Percentiles rank a stretch among this genome's conserved stretches.
phyloP scores from a whole-genome alignment of 768 basidiomycete species.

The Gelatoporia subvermispora region DNA sequence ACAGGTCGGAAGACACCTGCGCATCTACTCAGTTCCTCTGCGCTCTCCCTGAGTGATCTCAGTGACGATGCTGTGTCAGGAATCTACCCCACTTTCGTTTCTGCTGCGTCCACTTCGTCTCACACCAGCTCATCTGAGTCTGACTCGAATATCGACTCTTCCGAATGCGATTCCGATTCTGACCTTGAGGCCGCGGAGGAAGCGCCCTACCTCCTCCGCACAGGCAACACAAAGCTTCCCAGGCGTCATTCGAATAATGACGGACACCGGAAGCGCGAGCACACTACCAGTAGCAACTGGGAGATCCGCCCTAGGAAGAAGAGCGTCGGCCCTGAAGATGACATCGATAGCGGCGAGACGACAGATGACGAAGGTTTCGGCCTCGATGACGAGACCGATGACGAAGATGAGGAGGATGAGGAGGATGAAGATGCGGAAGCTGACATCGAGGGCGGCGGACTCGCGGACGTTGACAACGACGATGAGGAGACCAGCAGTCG shows the following conservation, averaged over 20 bases:
- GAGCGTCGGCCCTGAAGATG: conserved; percentile 70
- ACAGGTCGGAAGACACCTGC: conserved; percentile 18
- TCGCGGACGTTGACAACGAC: conserved; percentile 12
- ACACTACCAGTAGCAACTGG: conserved; percentile 48
- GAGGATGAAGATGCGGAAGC: conserved; percentile 23
- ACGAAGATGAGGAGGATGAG: conserved; percentile 36
- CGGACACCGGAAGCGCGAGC: conserved; percentile 28
- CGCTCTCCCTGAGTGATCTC: conserved; percentile 12
- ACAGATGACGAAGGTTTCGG: conserved; percentile 39
- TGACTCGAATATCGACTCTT: conserved; percentile 21
- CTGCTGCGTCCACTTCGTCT: conserved; percentile 25
- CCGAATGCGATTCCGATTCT: conserved; percentile 7
- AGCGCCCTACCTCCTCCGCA: conserved; percentile 5
- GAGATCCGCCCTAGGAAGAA: conserved; percentile 64
- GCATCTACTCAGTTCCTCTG: conserved; percentile 5
- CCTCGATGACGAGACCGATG: conserved; percentile 49
- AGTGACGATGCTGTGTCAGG: conserved; percentile 18
- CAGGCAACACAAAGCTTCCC: not conserved
- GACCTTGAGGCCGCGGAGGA: conserved; percentile 11
- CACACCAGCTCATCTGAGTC: conserved; percentile 22
- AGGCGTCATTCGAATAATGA: conserved; percentile 44
- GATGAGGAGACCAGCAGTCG: conserved; percentile 28
- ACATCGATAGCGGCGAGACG: conserved; percentile 50
- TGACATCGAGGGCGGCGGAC: conserved; percentile 26
- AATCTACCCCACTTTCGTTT: conserved; percentile 28